A percentile compares a stretch with the other conserved stretches of the same genome.
phyloP scores from a whole-genome alignment of 495 filamentous ascomycete genomes.

The Podospora fimiseda region DNA sequence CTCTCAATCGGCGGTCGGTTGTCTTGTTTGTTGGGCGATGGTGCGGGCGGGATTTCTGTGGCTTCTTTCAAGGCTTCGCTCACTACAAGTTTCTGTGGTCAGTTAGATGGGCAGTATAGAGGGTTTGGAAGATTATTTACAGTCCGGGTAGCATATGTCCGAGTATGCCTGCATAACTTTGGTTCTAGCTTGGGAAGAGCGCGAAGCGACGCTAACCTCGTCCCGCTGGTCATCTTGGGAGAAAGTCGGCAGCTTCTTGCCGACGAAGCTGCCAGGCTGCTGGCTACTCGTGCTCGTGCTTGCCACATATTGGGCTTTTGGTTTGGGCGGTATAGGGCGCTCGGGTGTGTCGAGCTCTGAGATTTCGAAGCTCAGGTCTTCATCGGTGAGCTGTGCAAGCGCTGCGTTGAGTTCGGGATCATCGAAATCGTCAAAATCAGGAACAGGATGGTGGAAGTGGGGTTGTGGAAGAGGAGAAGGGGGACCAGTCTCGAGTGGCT shows the following conservation, averaged over 20 bases:
- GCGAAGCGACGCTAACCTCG: conserved; percentile 10
- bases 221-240: conserved; percentile 1
- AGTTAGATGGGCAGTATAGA: conserved; percentile 21
- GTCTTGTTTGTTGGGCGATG: conserved; percentile 14
- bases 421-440: conserved; percentile 4
- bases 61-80: conserved; percentile 37
- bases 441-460: no score
- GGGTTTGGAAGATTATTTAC: conserved; percentile 31
- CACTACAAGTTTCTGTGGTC: conserved; percentile 58
- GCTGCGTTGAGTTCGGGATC: conserved; percentile 9
- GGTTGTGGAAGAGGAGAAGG: not conserved
- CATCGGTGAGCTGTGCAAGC: conserved; percentile 10
- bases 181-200: conserved; percentile 9
- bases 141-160: conserved; percentile 38
- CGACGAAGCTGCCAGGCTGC: not conserved
- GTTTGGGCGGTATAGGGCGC: not conserved
- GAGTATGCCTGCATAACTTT: not conserved
- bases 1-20: conserved; percentile 50
- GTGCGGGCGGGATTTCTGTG: not conserved
- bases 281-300: not conserved
- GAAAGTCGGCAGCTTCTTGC: not conserved
- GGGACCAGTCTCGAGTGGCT: conserved; percentile 6
- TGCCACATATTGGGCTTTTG: not conserved
- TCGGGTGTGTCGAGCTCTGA: conserved; percentile 14
- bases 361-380: conserved; percentile 22